Conservation (phyloP, 2,329 filamentous ascomycete species). For the Xylariaceae sp. region DNA sequence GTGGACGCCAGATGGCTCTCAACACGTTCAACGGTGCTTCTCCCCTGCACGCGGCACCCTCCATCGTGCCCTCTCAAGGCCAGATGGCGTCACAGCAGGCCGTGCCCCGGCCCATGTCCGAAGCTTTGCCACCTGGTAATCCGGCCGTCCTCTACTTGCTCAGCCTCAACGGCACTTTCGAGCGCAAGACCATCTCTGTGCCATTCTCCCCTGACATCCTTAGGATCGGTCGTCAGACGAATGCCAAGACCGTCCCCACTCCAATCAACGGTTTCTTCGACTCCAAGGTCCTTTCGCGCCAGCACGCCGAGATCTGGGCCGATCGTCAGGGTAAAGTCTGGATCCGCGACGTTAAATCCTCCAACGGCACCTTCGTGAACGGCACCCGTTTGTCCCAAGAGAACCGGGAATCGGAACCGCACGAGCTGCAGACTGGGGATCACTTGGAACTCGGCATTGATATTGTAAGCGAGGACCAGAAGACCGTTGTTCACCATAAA, state of each 20-base stretch:
- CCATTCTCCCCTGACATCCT: constrained; percentile 92
- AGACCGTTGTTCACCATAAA: constrained; percentile 97
- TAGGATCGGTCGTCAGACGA: constrained; percentile 92
- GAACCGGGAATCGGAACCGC: constrained; percentile 92
- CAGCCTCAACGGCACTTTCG: constrained; percentile 93
- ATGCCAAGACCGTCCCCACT: constrained; percentile 91
- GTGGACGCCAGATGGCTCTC: constrained; percentile 35
- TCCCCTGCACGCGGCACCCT: constrained; percentile 36
- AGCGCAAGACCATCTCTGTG: constrained; percentile 91
- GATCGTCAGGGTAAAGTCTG: constrained; percentile 79
- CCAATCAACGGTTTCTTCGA: constrained; percentile 94
- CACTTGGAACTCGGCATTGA: constrained; percentile 94
- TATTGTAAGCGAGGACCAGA: constrained; percentile 97
- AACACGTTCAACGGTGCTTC: constrained; percentile 42
- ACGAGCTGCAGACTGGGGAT: constrained; percentile 87
- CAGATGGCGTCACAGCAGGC: constrained; percentile 40
- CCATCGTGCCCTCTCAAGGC: constrained; percentile 35
- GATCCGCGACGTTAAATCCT: constrained; percentile 97
- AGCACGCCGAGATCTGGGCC: constrained; percentile 95
- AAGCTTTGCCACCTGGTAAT: constrained; percentile 58
- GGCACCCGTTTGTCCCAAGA: constrained; percentile 84
- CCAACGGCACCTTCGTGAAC: constrained; percentile 98
- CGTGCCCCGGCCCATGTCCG: constrained; percentile 62
- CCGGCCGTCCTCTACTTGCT: constrained; percentile 80
- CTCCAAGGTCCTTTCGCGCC: constrained; percentile 92